Conservation (phyloP, 106 monocot species). For the Dactylorhiza incarnata region DNA sequence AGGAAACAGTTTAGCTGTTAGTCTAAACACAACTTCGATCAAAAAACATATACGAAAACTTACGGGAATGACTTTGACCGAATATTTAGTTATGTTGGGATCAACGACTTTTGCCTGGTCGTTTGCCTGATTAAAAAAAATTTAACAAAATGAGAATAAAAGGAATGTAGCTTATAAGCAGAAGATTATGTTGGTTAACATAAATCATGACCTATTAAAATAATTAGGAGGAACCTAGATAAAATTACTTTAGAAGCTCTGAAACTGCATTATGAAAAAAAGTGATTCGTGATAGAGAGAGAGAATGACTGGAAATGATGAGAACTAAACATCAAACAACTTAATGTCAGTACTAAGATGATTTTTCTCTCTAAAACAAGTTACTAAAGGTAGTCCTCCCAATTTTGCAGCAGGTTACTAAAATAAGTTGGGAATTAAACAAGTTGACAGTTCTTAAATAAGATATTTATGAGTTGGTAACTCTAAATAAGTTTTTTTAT, state of each 20-base stretch:
- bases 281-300: not conserved
- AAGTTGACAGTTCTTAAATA: not conserved
- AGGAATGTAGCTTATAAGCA: not conserved
- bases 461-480: not conserved
- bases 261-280: not conserved
- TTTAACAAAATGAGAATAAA: not conserved
- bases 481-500: no score
- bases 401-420: not conserved
- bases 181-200: not conserved
- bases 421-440: not conserved
- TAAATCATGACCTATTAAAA: not conserved
- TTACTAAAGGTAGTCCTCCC: no score
- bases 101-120: conserved; percentile 55
- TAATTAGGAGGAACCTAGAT: not conserved
- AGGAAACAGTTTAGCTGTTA: not conserved
- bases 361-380: no score
- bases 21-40: not conserved
- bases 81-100: conserved; percentile 76
- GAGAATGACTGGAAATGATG: not conserved
- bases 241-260: not conserved
- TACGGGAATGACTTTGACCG: conserved; percentile 86
- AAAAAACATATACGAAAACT: conserved; percentile 21
- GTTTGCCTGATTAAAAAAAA: conserved; percentile 30
- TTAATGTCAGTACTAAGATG: not conserved
- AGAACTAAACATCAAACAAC: not conserved